Evolutionary conservation across 768 basidiomycete genomes (phyloP).

Genomic region (Pulveroboletus sp.): DNA sequence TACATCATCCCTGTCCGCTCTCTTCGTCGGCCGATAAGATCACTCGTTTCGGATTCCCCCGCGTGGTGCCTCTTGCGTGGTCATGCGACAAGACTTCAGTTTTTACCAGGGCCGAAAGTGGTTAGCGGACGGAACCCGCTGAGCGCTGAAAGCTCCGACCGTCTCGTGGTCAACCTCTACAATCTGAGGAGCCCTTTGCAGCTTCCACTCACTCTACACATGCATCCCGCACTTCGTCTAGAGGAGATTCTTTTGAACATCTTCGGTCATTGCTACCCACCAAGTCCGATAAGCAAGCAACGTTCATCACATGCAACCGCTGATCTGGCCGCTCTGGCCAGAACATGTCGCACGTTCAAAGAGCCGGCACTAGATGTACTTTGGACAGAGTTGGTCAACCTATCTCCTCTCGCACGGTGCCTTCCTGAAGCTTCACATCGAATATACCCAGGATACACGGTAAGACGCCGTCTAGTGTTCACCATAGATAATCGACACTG

Average conservation of each 20-base stretch:
- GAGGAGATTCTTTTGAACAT: constrained; percentile 8
- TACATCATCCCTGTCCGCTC: too few species aligned
- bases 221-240: constrained; percentile 9
- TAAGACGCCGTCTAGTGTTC: neutral
- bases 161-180: too few species aligned
- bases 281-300: neutral
- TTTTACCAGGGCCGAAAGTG: too few species aligned
- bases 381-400: constrained; percentile 3
- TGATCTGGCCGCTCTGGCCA: constrained; percentile 2
- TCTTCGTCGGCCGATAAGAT: too few species aligned
- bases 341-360: constrained; percentile 7
- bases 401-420: constrained; percentile 5
- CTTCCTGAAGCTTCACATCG: constrained; percentile 7
- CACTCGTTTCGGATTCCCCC: too few species aligned
- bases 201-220: neutral
- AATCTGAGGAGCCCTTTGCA: too few species aligned
- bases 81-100: too few species aligned
- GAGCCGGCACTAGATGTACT: constrained; percentile 5
- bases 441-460: constrained; percentile 9
- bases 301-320: neutral
- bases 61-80: too few species aligned
- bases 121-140: too few species aligned
- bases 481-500: neutral
- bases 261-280: neutral
- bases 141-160: too few species aligned